Percentiles rank a stretch among this genome's conserved stretches.
phyloP scores from a whole-genome alignment of 306 rosid species.

The Cajanus cajan region DNA sequence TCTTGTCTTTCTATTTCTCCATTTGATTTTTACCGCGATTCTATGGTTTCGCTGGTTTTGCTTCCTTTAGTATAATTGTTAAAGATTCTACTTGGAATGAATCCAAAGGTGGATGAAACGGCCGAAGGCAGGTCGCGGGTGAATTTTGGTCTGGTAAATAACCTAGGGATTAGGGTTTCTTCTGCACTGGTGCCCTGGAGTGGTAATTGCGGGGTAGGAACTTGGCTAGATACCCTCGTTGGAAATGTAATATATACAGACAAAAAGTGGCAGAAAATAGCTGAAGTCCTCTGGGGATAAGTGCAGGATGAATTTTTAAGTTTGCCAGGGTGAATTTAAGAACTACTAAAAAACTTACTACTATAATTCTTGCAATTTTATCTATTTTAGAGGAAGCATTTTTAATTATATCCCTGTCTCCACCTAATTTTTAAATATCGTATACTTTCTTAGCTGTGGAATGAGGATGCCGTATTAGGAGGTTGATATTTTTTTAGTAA shows the following conservation, averaged over 20 bases:
- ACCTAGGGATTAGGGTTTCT: slow-evolving; percentile 54
- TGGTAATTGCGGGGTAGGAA: slow-evolving; percentile 7
- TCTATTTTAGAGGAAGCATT: background rate
- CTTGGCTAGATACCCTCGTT: background rate
- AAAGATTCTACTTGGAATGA: slow-evolving; percentile 13
- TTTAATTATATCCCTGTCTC: background rate
- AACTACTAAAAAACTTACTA: background rate
- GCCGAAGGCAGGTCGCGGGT: background rate
- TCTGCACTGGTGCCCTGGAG: background rate
- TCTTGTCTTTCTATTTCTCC: slow-evolving; percentile 30
- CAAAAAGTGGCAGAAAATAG: background rate
- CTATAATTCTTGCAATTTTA: background rate
- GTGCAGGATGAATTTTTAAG: background rate
- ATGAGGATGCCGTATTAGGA: background rate
- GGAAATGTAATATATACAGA: background rate
- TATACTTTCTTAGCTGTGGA: no score
- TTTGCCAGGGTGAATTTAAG: background rate
- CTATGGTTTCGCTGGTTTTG: slow-evolving; percentile 19
- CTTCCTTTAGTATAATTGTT: background rate
- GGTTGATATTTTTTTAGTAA: background rate
- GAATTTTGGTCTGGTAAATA: slow-evolving; percentile 31
- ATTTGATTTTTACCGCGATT: background rate
- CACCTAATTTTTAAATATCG: background rate
- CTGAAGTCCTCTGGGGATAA: background rate
- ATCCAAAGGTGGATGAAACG: background rate